Base-by-base conservation (phyloP, 2,329 filamentous ascomycete genomes). In the Colletotrichum incanum region DNA sequence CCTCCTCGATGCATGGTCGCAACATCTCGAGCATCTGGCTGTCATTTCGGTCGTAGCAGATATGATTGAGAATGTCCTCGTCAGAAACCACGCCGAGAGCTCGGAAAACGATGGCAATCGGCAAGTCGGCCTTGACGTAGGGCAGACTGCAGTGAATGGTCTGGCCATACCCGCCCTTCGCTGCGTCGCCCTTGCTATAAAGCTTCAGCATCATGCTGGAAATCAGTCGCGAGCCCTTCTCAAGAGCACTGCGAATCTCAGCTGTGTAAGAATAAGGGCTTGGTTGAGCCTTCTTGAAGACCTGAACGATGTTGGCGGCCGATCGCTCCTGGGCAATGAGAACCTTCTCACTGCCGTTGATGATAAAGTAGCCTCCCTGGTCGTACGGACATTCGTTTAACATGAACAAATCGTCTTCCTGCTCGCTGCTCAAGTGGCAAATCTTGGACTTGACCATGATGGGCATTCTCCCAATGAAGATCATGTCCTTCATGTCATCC, bases 361-460 rank as follows among this genome's bases (percentile, higher is more conserved):
- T 99, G 78, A 99, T 94, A 80, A 99, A 99, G 84, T 99, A 99
- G 76, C 96, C 96, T 76, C 96, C 96, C 80, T 98, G 96, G 79
- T 99, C 96, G 82, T 98, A 99, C 0, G 96, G 96, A 76, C 96
- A 99, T 84, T 99, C 96, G 80, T 98, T 98, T 82, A 97, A 92
- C 58, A 93, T 88, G 81, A 97, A 98, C 1, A 99, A 88, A 61
- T 94, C 93, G 65, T 96, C 92, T 75, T 98, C 96, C 60, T 91
- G 90, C 79, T 97, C 90, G 76, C 93, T 92, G 76, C 93, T 93
- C 76, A 99, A 84, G 75, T 97, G 94, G 83, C 96, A 99, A 77
- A 97, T 96, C 82, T 96, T 94, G 39, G 95, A 98, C 85, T 98
- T 98, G 77, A 99, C 89, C 96, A 99, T 99, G 80, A 98, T 95